Percentiles rank a stretch among this genome's conserved stretches.
Evolutionary conservation across 768 basidiomycete species (phyloP).

Genomic region (Sporobolomyces phaffii): DNA sequence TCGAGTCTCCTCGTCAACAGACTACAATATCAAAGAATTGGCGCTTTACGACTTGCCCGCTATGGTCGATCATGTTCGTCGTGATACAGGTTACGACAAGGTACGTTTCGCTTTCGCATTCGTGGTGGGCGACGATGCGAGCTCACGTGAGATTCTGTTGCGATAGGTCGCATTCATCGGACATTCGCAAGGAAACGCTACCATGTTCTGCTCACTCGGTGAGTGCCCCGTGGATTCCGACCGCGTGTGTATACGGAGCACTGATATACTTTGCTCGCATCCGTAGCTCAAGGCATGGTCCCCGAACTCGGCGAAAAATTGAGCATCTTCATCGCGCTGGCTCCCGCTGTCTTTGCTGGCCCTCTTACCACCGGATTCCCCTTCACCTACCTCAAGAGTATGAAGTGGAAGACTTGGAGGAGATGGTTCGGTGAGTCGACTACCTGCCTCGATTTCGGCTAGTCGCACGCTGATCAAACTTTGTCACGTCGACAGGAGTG

Average conservation of each 20-base stretch:
- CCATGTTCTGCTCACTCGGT: constrained; percentile 50
- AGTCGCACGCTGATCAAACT: neutral
- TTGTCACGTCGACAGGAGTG: constrained; percentile 45
- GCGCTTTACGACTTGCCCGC: constrained; percentile 54
- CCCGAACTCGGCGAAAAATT: constrained; percentile 51
- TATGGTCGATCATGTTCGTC: constrained; percentile 51
- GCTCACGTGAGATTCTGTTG: neutral
- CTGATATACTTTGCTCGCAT: too few species aligned
- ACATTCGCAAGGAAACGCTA: constrained; percentile 54
- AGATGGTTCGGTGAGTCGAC: constrained; percentile 50
- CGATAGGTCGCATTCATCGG: constrained; percentile 52
- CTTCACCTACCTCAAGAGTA: constrained; percentile 50
- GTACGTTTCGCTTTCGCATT: constrained; percentile 29
- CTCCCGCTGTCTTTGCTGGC: constrained; percentile 54
- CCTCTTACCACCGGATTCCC: constrained; percentile 53
- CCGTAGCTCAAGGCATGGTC: constrained; percentile 50
- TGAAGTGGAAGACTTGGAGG: constrained; percentile 52
- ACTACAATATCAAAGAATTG: constrained; percentile 54
- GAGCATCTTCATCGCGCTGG: constrained; percentile 52
- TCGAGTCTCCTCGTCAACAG: constrained; percentile 33
- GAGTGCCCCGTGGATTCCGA: neutral
- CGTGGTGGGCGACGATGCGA: neutral
- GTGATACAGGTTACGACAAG: constrained; percentile 52
- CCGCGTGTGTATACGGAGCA: too few species aligned
- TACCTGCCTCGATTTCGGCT: neutral